Conservation (phyloP, 176 grass and related monocot genomes). For the Oryza rufipogon region DNA sequence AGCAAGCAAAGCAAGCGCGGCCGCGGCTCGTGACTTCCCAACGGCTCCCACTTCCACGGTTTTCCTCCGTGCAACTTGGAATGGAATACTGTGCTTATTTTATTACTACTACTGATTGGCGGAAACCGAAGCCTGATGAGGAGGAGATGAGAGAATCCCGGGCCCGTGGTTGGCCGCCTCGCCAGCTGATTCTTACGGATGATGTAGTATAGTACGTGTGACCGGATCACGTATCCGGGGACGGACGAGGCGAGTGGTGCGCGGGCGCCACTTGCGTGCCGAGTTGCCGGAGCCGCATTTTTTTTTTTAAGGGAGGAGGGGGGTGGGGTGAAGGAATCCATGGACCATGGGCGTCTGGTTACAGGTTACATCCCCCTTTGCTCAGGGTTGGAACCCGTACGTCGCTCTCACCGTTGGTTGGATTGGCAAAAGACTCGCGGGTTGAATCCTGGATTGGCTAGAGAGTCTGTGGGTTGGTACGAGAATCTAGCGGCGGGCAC, state of each 20-base stretch:
- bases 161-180: neutral
- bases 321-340: neutral
- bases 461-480: too few species aligned
- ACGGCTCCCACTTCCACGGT: slow-evolving; percentile 10
- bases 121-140: neutral
- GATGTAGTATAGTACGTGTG: neutral
- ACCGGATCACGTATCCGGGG: neutral
- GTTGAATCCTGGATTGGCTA: neutral
- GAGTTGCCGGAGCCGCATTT: neutral
- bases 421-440: neutral
- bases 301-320: too few species aligned
- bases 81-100: neutral
- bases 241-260: too few species aligned
- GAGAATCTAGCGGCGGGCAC: neutral
- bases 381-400: neutral
- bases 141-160: neutral
- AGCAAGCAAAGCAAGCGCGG: neutral
- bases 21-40: slow-evolving; percentile 3
- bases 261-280: neutral
- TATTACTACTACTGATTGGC: neutral
- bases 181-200: neutral
- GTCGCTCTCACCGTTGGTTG: neutral
- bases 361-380: neutral
- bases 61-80: neutral
- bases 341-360: neutral